Evolutionary conservation across 2,329 filamentous ascomycete species (phyloP).

Genomic region (Penicillium sp.): DNA sequence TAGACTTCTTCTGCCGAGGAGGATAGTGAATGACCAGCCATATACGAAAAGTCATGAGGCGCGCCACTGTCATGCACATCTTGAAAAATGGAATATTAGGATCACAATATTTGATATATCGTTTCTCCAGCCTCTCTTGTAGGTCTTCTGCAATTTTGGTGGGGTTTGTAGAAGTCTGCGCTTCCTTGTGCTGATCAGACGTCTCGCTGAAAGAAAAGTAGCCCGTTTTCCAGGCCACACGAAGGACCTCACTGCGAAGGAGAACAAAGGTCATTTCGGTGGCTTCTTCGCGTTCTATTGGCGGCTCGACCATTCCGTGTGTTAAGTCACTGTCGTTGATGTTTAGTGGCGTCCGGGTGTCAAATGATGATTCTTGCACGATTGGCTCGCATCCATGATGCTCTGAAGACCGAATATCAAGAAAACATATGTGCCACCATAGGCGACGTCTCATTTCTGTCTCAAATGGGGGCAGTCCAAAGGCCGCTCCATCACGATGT

Average conservation of each 20-base stretch:
- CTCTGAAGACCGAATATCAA: slow-evolving; percentile 52
- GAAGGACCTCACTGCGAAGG: slow-evolving; percentile 56
- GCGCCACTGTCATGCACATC: slow-evolving; percentile 14
- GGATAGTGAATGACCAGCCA: slow-evolving; percentile 25
- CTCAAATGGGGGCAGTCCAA: slow-evolving; percentile 49
- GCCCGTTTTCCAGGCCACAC: slow-evolving; percentile 38
- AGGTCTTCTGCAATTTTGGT: slow-evolving; percentile 15
- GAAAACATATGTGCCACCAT: slow-evolving; percentile 52
- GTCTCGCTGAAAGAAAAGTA: slow-evolving; percentile 22
- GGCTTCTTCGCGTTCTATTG: slow-evolving; percentile 49
- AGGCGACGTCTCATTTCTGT: slow-evolving; percentile 53
- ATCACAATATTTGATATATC: slow-evolving; percentile 24
- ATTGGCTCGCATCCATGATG: slow-evolving; percentile 50
- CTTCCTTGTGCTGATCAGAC: not conserved
- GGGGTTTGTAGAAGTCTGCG: not conserved
- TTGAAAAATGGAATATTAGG: slow-evolving; percentile 9
- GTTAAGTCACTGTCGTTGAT: slow-evolving; percentile 54
- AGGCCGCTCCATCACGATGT: slow-evolving; percentile 48
- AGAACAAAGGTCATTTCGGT: slow-evolving; percentile 56
- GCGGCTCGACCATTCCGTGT: slow-evolving; percentile 50
- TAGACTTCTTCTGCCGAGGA: not conserved
- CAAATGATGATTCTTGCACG: slow-evolving; percentile 43
- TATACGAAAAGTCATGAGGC: slow-evolving; percentile 19
- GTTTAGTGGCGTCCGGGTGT: slow-evolving; percentile 53
- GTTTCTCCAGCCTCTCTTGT: slow-evolving; percentile 14